These are phyloP conservation scores for Diddensiella caesifluorescens DNA, from an alignment of 805 yeast genomes.

Conservation along the genomic window DNA sequence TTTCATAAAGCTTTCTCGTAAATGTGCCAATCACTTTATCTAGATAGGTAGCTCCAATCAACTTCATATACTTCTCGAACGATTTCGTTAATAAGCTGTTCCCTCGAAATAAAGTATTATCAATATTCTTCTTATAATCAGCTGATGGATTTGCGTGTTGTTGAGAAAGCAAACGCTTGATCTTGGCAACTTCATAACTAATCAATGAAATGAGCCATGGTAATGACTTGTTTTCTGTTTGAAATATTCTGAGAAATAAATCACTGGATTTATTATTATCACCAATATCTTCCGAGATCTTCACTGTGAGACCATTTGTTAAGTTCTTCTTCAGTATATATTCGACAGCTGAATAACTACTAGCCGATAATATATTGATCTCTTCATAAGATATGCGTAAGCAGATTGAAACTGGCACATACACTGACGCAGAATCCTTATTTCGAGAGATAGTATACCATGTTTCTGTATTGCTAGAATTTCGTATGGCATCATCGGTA, in stretches of 20 bases:
- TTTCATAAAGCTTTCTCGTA: conserved; percentile 47
- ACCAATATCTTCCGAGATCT: conserved; percentile 35
- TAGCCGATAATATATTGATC: conserved; percentile 42
- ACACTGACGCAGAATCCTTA: conserved; percentile 12
- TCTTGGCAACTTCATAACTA: conserved; percentile 50
- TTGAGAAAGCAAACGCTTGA: conserved; percentile 11
- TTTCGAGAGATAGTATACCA: conserved; percentile 20
- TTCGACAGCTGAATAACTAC: conserved; percentile 57
- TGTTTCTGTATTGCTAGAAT: conserved; percentile 21
- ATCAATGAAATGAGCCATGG: conserved; percentile 70
- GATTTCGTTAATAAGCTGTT: conserved; percentile 78
- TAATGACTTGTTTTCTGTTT: conserved; percentile 59
- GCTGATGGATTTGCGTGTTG: conserved; percentile 2
- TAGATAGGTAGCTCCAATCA: conserved; percentile 75
- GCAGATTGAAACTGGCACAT: conserved; percentile 25
- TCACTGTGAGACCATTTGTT: conserved; percentile 31
- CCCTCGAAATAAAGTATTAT: conserved; percentile 73
- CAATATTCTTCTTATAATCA: conserved; percentile 31
- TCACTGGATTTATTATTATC: conserved; percentile 25
- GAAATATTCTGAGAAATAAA: conserved; percentile 66
- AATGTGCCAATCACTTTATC: conserved; percentile 69
- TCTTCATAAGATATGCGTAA: conserved; percentile 24
- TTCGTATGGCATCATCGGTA: conserved; percentile 17
- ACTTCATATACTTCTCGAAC: conserved; percentile 66
- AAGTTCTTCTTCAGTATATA: conserved; percentile 42